Percentiles rank a stretch among this genome's conserved stretches.
phyloP scores from a whole-genome alignment of 2,329 filamentous ascomycete genomes.

The Clonostachys rosea region DNA sequence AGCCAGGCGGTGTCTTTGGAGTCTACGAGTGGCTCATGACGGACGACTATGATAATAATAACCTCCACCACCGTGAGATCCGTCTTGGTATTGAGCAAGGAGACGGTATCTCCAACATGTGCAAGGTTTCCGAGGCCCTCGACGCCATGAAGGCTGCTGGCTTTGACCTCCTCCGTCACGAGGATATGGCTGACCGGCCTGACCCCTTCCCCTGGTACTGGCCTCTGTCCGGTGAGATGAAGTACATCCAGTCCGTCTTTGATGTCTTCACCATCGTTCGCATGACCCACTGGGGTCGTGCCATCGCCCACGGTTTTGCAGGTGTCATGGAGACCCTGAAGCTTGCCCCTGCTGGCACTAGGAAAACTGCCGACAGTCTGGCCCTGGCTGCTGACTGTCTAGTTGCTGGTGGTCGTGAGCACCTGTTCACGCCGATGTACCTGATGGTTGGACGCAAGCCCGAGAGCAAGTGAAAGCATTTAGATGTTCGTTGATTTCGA shows the following conservation, averaged over 20 bases:
- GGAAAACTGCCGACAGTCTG: conserved; percentile 91
- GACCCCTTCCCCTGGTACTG: conserved; percentile 90
- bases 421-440: conserved; percentile 99
- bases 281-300: conserved; percentile 83
- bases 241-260: conserved; percentile 73
- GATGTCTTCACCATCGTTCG: conserved; percentile 81
- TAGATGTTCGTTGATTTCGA: background rate
- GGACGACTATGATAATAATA: conserved; percentile 85
- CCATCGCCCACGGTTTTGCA: conserved; percentile 70
- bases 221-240: conserved; percentile 80
- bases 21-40: conserved; percentile 99
- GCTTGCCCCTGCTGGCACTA: conserved; percentile 76
- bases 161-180: conserved; percentile 77
- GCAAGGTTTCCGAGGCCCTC: conserved; percentile 75
- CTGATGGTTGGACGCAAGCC: conserved; percentile 93
- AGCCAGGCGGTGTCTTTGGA: conserved; percentile 92
- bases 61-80: conserved; percentile 82
- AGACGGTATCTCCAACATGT: conserved; percentile 97
- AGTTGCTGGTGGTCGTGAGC: conserved; percentile 79
- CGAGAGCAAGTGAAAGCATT: conserved; percentile 4
- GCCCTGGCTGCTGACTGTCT: conserved; percentile 78
- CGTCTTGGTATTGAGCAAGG: conserved; percentile 93
- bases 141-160: conserved; percentile 82
- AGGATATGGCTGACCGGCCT: conserved; percentile 77
- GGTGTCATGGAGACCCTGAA: conserved; percentile 70